Evolutionary conservation across 1,139 yeast species (phyloP), one percentile per base, ranked within the genome.

Genomic region (Yamadazyma aaseri): DNA sequence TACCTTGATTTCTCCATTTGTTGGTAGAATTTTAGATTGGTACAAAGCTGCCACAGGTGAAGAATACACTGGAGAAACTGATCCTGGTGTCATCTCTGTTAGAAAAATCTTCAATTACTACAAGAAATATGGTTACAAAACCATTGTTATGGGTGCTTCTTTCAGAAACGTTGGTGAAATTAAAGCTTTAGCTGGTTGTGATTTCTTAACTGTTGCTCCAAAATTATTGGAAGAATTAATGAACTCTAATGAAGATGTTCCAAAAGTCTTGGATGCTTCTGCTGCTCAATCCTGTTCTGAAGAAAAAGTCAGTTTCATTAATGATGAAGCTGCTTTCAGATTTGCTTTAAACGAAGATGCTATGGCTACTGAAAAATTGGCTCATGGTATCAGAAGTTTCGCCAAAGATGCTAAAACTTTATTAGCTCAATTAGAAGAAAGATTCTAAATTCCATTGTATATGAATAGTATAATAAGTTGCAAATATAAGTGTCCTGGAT

Each of bases 61-160:
- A 78, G 75, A 79, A 42, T 92, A 84, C 79, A 71, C 79, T 36
- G 71, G 73, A 49, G 95, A 83, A 62, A 64, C 79, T 42, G 98
- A 92, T 70, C 98, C 98, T 48, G 99, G 98, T 84, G 98, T 92
- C 47, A 44, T 73, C 42, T 87, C 97, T 34, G 99, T 92, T 54
- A 83, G 81, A 66, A 61, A 60, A 43, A 92, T 92, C 65, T 92
- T 65, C 86, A 86, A 90, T 85, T 92, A 92, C 83, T 92, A 92
- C 86, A 92, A 92, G 82, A 92, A 92, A 76, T 87, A 66, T 68
- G 94, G 83, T 52, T 92, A 92, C 81, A 76, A 92, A 58, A 92
- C 98, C 67, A 90, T 92, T 63, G 98, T 92, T 59, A 92, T 92
- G 98, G 99, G 98, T 69, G 99, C 99, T 45, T 90, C 97, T 41